Percentiles rank a stretch among this genome's conserved stretches.
These are phyloP conservation scores for Begonia masoniana DNA, from an alignment of 306 rosid genomes.

Conservation along the genomic window DNA sequence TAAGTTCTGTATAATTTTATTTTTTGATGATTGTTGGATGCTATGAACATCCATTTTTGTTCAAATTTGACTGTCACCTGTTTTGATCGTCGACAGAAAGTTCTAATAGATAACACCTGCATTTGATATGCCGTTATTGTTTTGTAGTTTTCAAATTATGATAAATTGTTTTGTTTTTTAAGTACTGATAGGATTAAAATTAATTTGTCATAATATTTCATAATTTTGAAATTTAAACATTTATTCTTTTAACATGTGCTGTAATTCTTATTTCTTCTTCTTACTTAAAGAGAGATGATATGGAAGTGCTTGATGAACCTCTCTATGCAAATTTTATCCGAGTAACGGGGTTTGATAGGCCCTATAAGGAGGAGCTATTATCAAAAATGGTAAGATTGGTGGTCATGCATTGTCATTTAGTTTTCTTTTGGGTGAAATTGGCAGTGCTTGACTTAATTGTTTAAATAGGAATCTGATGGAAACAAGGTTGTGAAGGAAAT, in stretches of 20 bases:
- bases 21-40: too few species aligned
- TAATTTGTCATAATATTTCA: not conserved
- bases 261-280: constrained; percentile 4
- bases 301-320: constrained; percentile 72
- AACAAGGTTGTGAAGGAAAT: constrained; percentile 51
- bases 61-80: too few species aligned
- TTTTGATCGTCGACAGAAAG: too few species aligned
- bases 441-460: not conserved
- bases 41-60: too few species aligned
- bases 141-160: not conserved
- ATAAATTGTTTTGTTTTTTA: not conserved
- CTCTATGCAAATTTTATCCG: constrained; percentile 61
- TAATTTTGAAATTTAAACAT: not conserved
- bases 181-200: not conserved
- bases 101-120: not conserved
- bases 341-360: constrained; percentile 54
- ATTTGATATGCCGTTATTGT: not conserved
- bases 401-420: not conserved
- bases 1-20: too few species aligned
- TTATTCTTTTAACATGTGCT: not conserved
- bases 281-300: constrained; percentile 48
- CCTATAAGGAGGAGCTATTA: constrained; percentile 52
- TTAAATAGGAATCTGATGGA: constrained; percentile 60
- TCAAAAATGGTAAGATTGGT: constrained; percentile 42
- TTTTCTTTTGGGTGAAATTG: not conserved